Base-by-base conservation (phyloP, 208 protist genomes). In the Leishmania major region DNA sequence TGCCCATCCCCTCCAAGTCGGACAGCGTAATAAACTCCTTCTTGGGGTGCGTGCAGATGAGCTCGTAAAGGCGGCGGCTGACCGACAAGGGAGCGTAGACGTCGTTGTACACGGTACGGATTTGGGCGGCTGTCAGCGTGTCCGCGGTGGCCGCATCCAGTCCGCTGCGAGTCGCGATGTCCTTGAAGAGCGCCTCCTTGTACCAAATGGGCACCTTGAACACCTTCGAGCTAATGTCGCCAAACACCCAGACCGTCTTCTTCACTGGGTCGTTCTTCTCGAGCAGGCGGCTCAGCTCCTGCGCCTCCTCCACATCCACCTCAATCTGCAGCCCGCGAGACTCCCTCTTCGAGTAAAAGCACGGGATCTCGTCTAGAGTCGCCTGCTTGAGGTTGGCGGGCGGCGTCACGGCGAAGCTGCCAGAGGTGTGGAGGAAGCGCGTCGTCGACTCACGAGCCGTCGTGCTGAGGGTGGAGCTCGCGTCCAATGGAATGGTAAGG, bases 201-300 rank as follows among this genome's bases (percentile, higher is more conserved):
- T 92, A 82, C 92, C 94, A 97, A 37, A 92, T 86, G 3, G 94
- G 94, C 8, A 97, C 84, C 78, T 90, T 92, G 86, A 97, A 95
- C 70, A 96, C 92, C 51, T 82, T 91, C 22, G 77, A 90, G 87
- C 89, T 90, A 82, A 93, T 91, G 57, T 90, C 89, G 78, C 77
- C 91, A 79, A 94, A 95, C 80, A 85, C 80, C 82, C 82, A 86
- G 45, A 86, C 78, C 71, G 78, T 86, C 84, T 88, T 92, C 57
- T 84, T 88, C 19, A 84, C 72, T 4, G 60, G 45, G 17, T 82
- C 84, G 51, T 86, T 86, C 66, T 89, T 90, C 55, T 78, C 79
- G 22, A 94, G 71, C 70, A 96, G 78, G 67, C 91, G 83, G 77
- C 79, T 83, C 80, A 96, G 83, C 78, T 85, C 83, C 59, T 87